Evolutionary conservation across 169 alveolate genomes (phyloP).

Genomic region (Plasmodium gonderi): DNA sequence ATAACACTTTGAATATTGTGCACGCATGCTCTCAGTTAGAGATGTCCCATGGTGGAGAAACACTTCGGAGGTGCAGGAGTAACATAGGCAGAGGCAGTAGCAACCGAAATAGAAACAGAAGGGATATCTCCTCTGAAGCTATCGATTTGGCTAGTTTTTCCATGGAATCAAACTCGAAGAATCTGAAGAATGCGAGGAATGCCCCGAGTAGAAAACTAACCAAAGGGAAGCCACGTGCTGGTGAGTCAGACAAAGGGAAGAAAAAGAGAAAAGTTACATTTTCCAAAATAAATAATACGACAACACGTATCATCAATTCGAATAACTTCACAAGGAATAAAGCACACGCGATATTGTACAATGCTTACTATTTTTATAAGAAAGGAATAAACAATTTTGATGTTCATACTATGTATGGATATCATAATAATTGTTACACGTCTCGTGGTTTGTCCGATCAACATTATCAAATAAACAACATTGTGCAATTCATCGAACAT

Average conservation of each 20-base stretch:
- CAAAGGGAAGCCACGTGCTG: background rate
- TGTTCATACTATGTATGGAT: too few species aligned
- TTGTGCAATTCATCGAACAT: constrained; percentile 47
- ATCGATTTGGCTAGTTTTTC: background rate
- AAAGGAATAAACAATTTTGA: background rate
- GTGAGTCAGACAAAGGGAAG: background rate
- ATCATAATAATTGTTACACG: too few species aligned
- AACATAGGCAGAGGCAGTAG: background rate
- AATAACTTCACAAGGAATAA: constrained; percentile 5
- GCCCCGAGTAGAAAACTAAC: too few species aligned
- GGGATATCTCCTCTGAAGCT: too few species aligned
- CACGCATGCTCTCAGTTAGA: constrained; percentile 28
- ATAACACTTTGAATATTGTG: constrained; percentile 35
- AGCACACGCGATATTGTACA: constrained; percentile 35
- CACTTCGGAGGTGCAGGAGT: background rate
- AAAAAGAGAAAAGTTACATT: background rate
- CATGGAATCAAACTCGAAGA: background rate
- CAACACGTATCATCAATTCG: constrained; percentile 1
- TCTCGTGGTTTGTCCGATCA: too few species aligned
- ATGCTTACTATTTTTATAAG: constrained; percentile 26
- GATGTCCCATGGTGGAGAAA: background rate
- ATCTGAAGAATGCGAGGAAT: background rate
- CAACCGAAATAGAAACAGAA: background rate
- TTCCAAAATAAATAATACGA: background rate
- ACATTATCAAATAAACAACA: constrained; percentile 12